Base-by-base conservation (phyloP, 2,329 filamentous ascomycete species). In the Colletotrichum higginsianum region DNA sequence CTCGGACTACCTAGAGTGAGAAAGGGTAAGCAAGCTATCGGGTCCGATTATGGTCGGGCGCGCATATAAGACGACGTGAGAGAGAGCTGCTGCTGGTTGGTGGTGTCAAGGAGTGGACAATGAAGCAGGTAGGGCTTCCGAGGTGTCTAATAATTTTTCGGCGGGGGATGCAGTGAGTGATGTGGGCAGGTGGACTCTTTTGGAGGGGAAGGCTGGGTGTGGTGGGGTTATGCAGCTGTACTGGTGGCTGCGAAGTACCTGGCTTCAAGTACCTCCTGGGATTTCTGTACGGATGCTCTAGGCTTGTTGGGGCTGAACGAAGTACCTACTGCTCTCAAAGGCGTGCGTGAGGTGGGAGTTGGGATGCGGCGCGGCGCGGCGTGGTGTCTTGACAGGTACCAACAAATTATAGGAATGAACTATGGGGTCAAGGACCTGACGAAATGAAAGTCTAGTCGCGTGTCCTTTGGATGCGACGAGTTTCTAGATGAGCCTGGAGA, bases 131-230 rank as follows among this genome's bases (percentile, higher is more conserved):
- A 71, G 68, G 68, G 68, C 65, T 71, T 71, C 68, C 68, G 65
- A 68, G 65, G 68, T 71, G 65, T 71, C 65, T 71, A 71, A 71
- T 68, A 71, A 68, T 63, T 71, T 71, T 71, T 71, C 68, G 65
- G 68, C 68, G 65, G 68, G 58, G 68, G 66, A 71, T 58, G 65
- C 65, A 71, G 65, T 68, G 35, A 60, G 58, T 71, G 65, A 63
- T 68, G 68, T 71, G 68, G 68, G 68, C 63, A 71, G 66, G 68
- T 71, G 68, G 68, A 55, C 58, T 71, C 46, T 55, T 64, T 68
- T 64, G 66, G 68, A 71, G 68, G 68, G 68, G 68, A 68, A 60
- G 58, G 53, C 38, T 65, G 57, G 15, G 58, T 46, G 58, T 68
- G 65, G 66, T 68, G 65, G 68, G 58, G 68, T 68, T 63, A 47